These are phyloP conservation scores for Solanum sejunctum DNA, from an alignment of 257 asterid species.

Conservation along the genomic window DNA sequence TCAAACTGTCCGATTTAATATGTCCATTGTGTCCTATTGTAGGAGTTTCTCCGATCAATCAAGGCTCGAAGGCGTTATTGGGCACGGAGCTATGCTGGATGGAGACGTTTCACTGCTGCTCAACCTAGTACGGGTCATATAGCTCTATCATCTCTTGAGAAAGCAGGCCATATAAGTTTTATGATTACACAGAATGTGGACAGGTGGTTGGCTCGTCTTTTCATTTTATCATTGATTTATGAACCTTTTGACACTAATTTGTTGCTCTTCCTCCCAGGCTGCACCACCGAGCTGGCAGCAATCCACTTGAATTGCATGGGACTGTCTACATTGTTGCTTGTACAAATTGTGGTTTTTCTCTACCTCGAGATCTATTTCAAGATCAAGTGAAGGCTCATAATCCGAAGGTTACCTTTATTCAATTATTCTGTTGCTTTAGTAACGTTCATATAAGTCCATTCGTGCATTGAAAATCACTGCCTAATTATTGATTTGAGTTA, in stretches of 20 bases:
- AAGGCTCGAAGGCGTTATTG: slow-evolving; percentile 82
- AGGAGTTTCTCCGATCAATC: slow-evolving; percentile 71
- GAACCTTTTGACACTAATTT: neutral
- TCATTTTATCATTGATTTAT: neutral
- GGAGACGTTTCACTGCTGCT: slow-evolving; percentile 85
- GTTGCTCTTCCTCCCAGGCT: slow-evolving; percentile 36
- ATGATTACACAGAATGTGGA: slow-evolving; percentile 93
- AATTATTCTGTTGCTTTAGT: neutral
- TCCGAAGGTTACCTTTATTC: slow-evolving; percentile 51
- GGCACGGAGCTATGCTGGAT: slow-evolving; percentile 99
- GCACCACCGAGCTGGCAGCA: slow-evolving; percentile 96
- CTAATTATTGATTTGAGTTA: neutral
- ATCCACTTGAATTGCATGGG: slow-evolving; percentile 94
- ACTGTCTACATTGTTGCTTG: slow-evolving; percentile 81
- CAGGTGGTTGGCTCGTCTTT: slow-evolving; percentile 39
- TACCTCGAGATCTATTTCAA: slow-evolving; percentile 68
- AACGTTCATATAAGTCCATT: neutral
- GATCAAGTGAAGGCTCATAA: slow-evolving; percentile 86
- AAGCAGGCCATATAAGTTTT: slow-evolving; percentile 52
- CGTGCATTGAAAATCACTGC: neutral
- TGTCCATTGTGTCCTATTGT: slow-evolving; percentile 4
- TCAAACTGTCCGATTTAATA: neutral
- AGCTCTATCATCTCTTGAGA: slow-evolving; percentile 85
- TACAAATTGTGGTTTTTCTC: slow-evolving; percentile 65
- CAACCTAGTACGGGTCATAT: slow-evolving; percentile 82